Percentiles rank a stretch among this genome's conserved stretches.
Conservation (phyloP, 1,139 yeast species). For the Candida glucosophila region DNA sequence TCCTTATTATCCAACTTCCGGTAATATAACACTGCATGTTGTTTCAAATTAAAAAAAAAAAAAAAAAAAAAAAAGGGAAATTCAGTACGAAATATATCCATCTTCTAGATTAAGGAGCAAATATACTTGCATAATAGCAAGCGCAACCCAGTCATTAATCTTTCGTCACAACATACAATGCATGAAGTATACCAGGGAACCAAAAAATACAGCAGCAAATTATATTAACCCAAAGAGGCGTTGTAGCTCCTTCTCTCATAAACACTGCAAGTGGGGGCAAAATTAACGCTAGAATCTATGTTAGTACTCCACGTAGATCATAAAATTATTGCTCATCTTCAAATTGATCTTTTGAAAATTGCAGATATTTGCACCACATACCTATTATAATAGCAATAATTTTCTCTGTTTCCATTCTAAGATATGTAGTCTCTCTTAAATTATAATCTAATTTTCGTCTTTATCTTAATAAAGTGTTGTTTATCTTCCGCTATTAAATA, state of each 20-base stretch:
- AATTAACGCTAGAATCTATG: slow-evolving; percentile 41
- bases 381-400: slow-evolving; percentile 32
- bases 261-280: slow-evolving; percentile 71
- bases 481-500: no score
- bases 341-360: background rate
- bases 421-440: no score
- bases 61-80: background rate
- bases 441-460: no score
- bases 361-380: slow-evolving; percentile 9
- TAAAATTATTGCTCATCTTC: background rate
- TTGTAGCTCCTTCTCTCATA: slow-evolving; percentile 53
- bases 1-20: background rate
- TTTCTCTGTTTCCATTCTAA: slow-evolving; percentile 35
- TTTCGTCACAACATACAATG: slow-evolving; percentile 50
- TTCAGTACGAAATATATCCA: background rate
- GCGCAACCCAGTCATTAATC: slow-evolving; percentile 9
- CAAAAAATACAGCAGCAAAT: slow-evolving; percentile 53
- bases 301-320: slow-evolving; percentile 4
- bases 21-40: background rate
- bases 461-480: no score
- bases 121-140: background rate
- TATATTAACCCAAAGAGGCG: slow-evolving; percentile 53
- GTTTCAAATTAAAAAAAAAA: background rate
- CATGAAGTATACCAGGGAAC: slow-evolving; percentile 75
- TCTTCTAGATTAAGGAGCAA: background rate